Evolutionary conservation across 225 moss, liverwort and hornwort species (phyloP), one percentile per base, ranked within the genome.

Genomic region (Neckera pumila): DNA sequence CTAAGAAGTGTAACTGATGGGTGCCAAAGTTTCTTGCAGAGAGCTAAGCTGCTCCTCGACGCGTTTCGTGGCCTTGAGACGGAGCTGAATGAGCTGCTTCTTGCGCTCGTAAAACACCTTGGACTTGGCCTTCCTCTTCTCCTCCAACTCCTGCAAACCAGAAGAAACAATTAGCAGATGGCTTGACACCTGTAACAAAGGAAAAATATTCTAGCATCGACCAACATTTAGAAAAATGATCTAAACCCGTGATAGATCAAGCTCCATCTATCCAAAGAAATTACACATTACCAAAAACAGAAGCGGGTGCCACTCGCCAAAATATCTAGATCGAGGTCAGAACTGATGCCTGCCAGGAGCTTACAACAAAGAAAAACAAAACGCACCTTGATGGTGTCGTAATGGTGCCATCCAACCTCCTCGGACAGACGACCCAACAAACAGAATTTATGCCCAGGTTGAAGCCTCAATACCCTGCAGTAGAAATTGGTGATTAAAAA

Each of bases 71-170:
- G 98, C 98, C 93, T 96, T 97, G 2, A 96, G 92, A 58, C 98
- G 96, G 69, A 98, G 89, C 87, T 96, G 96, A 49, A 94, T 84
- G 42, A 98, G 96, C 92, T 98, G 94, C 95, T 97, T 98, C 95
- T 98, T 98, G 90, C 97, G 97, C 87, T 95, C 92, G 78, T 98
- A 98, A 51, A 98, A 98, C 11, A 96, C 94, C 95, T 98, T 98
- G 49, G 97, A 97, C 93, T 98, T 98, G 23, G 88, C 96, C 93
- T 98, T 98, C 47, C 97, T 91, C 90, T 96, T 98, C 89, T 93
- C 96, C 87, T 98, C 97, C 93, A 98, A 90, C 93, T 98, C 98
- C 97, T 97, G 92, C 57, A 59, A 51, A 83, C 23, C 36, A 36
- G 21, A 56, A 31, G 19, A 56, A 61, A 58, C n/a, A 34, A 73